Percentiles rank a stretch among this genome's conserved stretches.
Conservation (phyloP, 2,329 filamentous ascomycete genomes). For the Stachybotrys echinatus region DNA sequence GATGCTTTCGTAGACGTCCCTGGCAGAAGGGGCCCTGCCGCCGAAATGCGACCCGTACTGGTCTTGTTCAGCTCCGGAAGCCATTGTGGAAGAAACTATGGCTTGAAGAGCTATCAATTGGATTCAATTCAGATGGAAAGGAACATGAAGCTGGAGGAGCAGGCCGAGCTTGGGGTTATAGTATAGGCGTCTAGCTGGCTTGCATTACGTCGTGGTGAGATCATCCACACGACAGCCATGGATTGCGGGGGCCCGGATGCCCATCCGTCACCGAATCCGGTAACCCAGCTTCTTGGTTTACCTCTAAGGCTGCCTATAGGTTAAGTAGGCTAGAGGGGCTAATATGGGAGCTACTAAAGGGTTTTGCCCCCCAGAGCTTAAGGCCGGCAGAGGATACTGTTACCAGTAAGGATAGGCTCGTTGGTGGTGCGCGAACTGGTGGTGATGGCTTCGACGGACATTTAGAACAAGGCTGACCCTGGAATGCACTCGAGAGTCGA, state of each 20-base stretch:
- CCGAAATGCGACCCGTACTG: neutral
- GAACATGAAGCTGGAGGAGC: neutral
- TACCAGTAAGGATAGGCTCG: too few species aligned
- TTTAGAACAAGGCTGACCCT: too few species aligned
- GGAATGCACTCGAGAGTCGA: too few species aligned
- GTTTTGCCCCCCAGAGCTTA: too few species aligned
- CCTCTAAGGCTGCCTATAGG: too few species aligned
- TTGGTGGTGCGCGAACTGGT: too few species aligned
- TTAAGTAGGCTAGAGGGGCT: too few species aligned
- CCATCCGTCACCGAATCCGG: neutral
- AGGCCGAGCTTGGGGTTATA: neutral
- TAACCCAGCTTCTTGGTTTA: neutral
- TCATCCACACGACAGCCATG: neutral
- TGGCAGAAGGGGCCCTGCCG: neutral
- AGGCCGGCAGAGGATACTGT: too few species aligned
- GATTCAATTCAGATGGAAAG: neutral
- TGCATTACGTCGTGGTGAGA: constrained; percentile 1
- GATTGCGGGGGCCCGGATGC: neutral
- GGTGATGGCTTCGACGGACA: too few species aligned
- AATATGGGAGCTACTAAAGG: too few species aligned
- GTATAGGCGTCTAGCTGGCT: neutral
- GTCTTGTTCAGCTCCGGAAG: constrained; percentile 1
- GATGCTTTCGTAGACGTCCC: neutral
- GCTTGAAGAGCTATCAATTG: neutral
- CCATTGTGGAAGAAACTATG: neutral